These are phyloP conservation scores for Boletus vinaceobasis DNA, from an alignment of 768 basidiomycete genomes.

Conservation along the genomic window DNA sequence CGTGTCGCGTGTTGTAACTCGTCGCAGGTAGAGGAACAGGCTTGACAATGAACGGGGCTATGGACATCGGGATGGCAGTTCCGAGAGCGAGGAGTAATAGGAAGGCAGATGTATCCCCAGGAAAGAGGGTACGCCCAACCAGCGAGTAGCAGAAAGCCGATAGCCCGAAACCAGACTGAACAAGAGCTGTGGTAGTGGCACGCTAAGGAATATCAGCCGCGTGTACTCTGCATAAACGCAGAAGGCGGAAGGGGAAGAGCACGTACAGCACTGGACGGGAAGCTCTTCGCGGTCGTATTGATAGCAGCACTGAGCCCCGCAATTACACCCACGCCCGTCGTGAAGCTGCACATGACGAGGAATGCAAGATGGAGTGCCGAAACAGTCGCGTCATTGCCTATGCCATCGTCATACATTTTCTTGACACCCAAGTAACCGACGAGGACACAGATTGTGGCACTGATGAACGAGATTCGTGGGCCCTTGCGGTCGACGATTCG, in stretches of 20 bases:
- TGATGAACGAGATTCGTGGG: conserved; percentile 63
- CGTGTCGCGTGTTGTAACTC: too few relatives aligned
- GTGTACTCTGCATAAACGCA: not conserved
- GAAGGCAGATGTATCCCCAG: too few relatives aligned
- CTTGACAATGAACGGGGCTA: conserved; percentile 74
- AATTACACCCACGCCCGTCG: conserved; percentile 74
- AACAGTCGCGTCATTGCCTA: conserved; percentile 37
- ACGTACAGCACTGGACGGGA: conserved; percentile 66
- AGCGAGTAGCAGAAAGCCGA: conserved; percentile 89
- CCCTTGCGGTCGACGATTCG: conserved; percentile 74
- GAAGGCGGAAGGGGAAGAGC: too few relatives aligned
- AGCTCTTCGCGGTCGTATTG: conserved; percentile 82
- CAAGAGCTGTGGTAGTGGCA: conserved; percentile 71
- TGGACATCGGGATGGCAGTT: conserved; percentile 72
- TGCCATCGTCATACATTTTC: conserved; percentile 57
- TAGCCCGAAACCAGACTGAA: conserved; percentile 87
- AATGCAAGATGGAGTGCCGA: conserved; percentile 43
- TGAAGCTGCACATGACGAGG: conserved; percentile 60
- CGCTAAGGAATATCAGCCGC: conserved; percentile 40
- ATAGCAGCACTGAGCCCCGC: conserved; percentile 67
- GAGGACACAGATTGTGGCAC: conserved; percentile 59
- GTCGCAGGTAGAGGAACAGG: too few relatives aligned
- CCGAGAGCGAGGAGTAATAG: conserved; percentile 73
- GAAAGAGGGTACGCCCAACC: conserved; percentile 62
- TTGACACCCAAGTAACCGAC: conserved; percentile 75